Percentiles rank a stretch among this genome's conserved stretches.
These are phyloP conservation scores for Phytophthora vignae DNA, from an alignment of 352 stramenopile genomes.

Conservation along the genomic window DNA sequence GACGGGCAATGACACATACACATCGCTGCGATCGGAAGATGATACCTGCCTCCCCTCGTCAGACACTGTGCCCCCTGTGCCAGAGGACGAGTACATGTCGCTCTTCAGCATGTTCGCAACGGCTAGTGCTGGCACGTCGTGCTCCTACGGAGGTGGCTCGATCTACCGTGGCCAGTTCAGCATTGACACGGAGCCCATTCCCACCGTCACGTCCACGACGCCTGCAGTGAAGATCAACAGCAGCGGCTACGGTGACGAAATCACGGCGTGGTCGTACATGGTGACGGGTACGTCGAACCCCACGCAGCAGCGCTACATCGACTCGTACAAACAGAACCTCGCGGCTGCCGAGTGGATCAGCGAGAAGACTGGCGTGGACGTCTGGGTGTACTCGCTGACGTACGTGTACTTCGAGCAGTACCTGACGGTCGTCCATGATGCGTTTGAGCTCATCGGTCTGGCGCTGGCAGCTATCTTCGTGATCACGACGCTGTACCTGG, in stretches of 20 bases:
- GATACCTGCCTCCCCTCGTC: slow-evolving; percentile 42
- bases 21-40: slow-evolving; percentile 36
- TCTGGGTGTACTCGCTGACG: slow-evolving; percentile 67
- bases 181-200: slow-evolving; percentile 58
- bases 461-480: slow-evolving; percentile 59
- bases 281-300: slow-evolving; percentile 61
- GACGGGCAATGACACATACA: slow-evolving; percentile 57
- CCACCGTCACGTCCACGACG: slow-evolving; percentile 43
- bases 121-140: slow-evolving; percentile 59
- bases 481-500: slow-evolving; percentile 61
- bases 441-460: slow-evolving; percentile 60
- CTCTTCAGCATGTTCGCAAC: slow-evolving; percentile 74
- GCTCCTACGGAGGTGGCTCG: slow-evolving; percentile 65
- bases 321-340: slow-evolving; percentile 68
- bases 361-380: slow-evolving; percentile 59
- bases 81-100: slow-evolving; percentile 59
- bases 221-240: slow-evolving; percentile 55
- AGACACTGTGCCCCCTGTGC: slow-evolving; percentile 43
- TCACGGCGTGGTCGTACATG: slow-evolving; percentile 73
- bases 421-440: slow-evolving; percentile 60
- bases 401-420: slow-evolving; percentile 81
- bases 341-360: slow-evolving; percentile 62
- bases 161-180: slow-evolving; percentile 70
- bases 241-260: slow-evolving; percentile 46
- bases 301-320: slow-evolving; percentile 65